Percentiles rank a stretch among this genome's conserved stretches.
These are phyloP conservation scores for Agaricus bisporus DNA, from an alignment of 768 basidiomycete genomes.

Conservation along the genomic window DNA sequence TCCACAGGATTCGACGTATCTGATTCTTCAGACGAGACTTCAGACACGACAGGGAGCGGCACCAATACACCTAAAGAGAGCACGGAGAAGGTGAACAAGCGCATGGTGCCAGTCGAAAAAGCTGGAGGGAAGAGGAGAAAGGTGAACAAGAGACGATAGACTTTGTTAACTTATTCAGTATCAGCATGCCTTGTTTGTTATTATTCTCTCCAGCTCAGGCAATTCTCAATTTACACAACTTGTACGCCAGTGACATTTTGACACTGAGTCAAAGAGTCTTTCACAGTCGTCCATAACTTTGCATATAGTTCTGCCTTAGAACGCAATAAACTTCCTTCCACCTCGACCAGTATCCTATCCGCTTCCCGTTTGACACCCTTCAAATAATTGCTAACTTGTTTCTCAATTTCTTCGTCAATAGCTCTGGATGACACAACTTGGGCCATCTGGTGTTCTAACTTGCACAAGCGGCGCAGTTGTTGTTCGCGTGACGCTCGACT, in stretches of 20 bases:
- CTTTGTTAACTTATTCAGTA: neutral
- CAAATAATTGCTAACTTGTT: neutral
- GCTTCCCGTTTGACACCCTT: neutral
- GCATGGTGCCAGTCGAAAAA: constrained; percentile 35
- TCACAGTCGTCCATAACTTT: neutral
- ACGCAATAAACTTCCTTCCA: neutral
- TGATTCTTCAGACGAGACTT: constrained; percentile 36
- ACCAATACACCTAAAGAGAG: constrained; percentile 30
- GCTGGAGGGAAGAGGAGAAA: constrained; percentile 65
- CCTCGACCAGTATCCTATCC: neutral
- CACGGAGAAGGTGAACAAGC: constrained; percentile 18
- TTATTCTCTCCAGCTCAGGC: too few relatives aligned
- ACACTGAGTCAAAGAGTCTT: neutral
- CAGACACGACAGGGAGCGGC: constrained; percentile 39
- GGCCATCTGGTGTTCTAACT: neutral
- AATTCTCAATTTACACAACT: too few relatives aligned
- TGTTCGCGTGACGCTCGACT: neutral
- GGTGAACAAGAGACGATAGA: constrained; percentile 42
- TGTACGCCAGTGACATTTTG: neutral
- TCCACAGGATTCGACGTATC: constrained; percentile 17
- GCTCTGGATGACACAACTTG: neutral
- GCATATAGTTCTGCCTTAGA: neutral
- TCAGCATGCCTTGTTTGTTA: too few relatives aligned
- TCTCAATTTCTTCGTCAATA: neutral
- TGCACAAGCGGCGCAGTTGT: neutral